Evolutionary conservation across 2,329 filamentous ascomycete species (phyloP).

Genomic region (Talaromyces verruculosus): DNA sequence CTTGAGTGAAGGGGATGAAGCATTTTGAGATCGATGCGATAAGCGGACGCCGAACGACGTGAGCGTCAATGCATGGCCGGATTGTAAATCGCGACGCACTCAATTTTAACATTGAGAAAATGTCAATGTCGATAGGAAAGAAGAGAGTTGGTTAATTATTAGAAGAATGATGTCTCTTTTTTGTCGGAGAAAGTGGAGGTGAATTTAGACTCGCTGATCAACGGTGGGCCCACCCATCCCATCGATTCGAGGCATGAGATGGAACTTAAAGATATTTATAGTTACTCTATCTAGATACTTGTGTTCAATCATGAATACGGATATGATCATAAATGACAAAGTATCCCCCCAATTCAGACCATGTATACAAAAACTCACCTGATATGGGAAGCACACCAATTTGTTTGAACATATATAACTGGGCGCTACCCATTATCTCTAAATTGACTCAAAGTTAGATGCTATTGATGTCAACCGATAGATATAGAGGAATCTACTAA

Average conservation of each 20-base stretch:
- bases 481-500: no score
- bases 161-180: neutral
- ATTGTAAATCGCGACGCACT: neutral
- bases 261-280: neutral
- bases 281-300: no score
- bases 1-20: neutral
- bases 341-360: neutral
- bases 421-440: no score
- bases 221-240: neutral
- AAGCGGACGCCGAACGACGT: neutral
- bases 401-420: no score
- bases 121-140: neutral
- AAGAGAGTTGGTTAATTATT: neutral
- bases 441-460: no score
- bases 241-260: neutral
- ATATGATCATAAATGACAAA: neutral
- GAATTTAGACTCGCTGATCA: slow-evolving; percentile 10
- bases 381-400: no score
- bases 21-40: neutral
- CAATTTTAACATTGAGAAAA: slow-evolving; percentile 10
- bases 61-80: neutral
- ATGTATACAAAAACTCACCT: no score
- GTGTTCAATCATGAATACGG: no score
- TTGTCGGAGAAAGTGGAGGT: neutral
- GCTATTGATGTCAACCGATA: no score